Percentiles rank a stretch among this genome's conserved stretches.
These are phyloP conservation scores for Helianthus tuberosus DNA, from an alignment of 129 eudicot species.

Conservation along the genomic window DNA sequence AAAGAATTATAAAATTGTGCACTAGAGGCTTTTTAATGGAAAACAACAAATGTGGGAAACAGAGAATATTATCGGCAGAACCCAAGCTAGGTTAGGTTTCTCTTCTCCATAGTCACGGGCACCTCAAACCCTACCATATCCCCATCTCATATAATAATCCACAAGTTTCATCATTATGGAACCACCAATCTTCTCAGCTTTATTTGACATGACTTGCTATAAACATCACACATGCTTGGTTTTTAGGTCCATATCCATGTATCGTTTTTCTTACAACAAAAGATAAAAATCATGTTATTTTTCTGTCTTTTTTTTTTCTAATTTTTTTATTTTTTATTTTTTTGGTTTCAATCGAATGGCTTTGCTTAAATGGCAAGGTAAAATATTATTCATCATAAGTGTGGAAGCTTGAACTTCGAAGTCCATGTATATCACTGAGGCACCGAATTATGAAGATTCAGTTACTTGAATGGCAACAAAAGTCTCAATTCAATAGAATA, in stretches of 20 bases:
- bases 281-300: neutral
- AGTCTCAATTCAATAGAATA: neutral
- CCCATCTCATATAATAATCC: constrained; percentile 30
- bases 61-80: constrained; percentile 16
- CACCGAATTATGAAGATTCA: no score
- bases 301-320: neutral
- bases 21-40: constrained; percentile 18
- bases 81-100: constrained; percentile 10
- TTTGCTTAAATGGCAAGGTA: neutral
- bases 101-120: constrained; percentile 37
- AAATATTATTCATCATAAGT: neutral
- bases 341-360: neutral
- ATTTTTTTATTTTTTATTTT: neutral
- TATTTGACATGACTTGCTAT: constrained; percentile 20
- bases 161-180: constrained; percentile 26
- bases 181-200: constrained; percentile 31
- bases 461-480: neutral
- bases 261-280: neutral
- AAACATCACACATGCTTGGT: constrained; percentile 17
- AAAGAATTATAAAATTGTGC: constrained; percentile 14
- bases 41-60: constrained; percentile 28
- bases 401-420: neutral
- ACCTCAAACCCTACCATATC: constrained; percentile 35
- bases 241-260: constrained; percentile 25
- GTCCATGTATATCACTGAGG: neutral